Conservation (phyloP, 2,329 filamentous ascomycete genomes). For the Phoma herbarum region DNA sequence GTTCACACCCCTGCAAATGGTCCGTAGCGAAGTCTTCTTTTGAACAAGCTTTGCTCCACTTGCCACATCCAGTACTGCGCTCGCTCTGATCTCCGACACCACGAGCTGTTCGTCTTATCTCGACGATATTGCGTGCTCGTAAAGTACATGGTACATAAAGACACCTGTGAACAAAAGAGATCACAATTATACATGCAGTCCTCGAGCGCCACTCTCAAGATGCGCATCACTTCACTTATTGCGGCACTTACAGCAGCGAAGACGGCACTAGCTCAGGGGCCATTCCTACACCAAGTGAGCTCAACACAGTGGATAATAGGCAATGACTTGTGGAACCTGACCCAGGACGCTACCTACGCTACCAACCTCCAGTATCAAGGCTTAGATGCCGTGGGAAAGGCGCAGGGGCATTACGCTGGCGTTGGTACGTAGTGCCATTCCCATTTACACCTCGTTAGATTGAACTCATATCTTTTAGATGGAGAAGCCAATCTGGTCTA, state of each 20-base stretch:
- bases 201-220: background rate
- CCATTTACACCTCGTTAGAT: no score
- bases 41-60: slow-evolving; percentile 21
- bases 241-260: slow-evolving; percentile 5
- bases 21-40: slow-evolving; percentile 17
- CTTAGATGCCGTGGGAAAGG: slow-evolving; percentile 46
- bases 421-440: slow-evolving; percentile 38
- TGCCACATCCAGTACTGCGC: background rate
- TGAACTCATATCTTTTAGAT: slow-evolving; percentile 26
- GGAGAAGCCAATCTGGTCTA: slow-evolving; percentile 54
- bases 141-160: background rate
- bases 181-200: background rate
- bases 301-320: slow-evolving; percentile 40
- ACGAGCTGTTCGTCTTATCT: slow-evolving; percentile 6
- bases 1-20: slow-evolving; percentile 6
- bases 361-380: slow-evolving; percentile 49
- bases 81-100: slow-evolving; percentile 3
- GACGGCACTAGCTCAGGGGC: slow-evolving; percentile 17
- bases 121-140: slow-evolving; percentile 15
- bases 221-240: slow-evolving; percentile 10
- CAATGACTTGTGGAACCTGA: slow-evolving; percentile 50
- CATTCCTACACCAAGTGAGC: slow-evolving; percentile 33
- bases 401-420: slow-evolving; percentile 50
- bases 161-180: background rate
- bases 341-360: slow-evolving; percentile 40